Conservation (phyloP, 768 basidiomycete genomes). For the Lentinula raphanica region DNA sequence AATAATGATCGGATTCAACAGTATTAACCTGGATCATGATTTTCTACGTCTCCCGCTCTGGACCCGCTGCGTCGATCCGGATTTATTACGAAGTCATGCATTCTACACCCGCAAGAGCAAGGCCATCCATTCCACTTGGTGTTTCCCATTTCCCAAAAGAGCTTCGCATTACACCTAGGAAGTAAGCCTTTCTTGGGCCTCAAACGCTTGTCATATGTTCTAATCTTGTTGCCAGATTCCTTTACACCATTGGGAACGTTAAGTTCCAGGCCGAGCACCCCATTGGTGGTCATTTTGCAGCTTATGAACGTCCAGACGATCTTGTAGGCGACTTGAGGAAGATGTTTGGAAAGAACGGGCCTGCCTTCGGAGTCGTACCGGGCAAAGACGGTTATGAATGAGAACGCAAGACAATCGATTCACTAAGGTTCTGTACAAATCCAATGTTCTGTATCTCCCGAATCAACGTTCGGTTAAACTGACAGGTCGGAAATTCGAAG, state of each 20-base stretch:
- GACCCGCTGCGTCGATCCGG: constrained; percentile 51
- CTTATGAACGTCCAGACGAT: constrained; percentile 11
- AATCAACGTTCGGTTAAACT: too few species aligned
- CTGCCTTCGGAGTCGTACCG: constrained; percentile 26
- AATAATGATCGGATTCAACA: constrained; percentile 13
- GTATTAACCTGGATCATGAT: constrained; percentile 59
- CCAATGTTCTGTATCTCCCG: too few species aligned
- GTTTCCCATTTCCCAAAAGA: constrained; percentile 51
- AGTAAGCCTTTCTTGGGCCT: constrained; percentile 7
- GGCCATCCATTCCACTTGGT: constrained; percentile 37
- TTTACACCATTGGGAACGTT: neutral
- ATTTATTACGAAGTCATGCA: constrained; percentile 50
- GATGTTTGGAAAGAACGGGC: constrained; percentile 33
- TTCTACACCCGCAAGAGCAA: neutral
- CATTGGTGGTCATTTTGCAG: constrained; percentile 6
- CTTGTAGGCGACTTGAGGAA: constrained; percentile 30
- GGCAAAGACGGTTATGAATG: constrained; percentile 23
- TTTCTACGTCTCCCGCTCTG: constrained; percentile 54
- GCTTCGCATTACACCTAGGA: constrained; percentile 14
- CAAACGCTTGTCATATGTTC: neutral
- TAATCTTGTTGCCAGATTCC: neutral
- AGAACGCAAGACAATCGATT: too few species aligned
- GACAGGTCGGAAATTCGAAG: too few species aligned
- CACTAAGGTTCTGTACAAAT: too few species aligned
- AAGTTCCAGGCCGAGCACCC: neutral